Conservation (phyloP, 139 green algal species). For the Mesostigma viride region DNA sequence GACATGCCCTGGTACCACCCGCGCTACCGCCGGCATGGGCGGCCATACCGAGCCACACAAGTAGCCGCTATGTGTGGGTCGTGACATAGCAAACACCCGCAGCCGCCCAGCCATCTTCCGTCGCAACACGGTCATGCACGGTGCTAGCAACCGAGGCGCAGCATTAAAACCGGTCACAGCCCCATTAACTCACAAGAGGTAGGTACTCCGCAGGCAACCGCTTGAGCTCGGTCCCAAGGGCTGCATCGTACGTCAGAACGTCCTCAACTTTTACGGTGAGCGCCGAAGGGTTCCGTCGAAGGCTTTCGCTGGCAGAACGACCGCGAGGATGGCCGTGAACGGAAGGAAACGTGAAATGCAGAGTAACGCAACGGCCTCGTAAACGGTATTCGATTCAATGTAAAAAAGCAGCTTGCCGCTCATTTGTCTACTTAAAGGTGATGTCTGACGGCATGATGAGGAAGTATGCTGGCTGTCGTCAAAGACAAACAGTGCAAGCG, state of each 20-base stretch:
- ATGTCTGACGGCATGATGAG: background rate
- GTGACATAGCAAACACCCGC: background rate
- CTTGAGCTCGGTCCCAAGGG: conserved; percentile 48
- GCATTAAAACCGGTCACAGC: background rate
- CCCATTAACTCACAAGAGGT: conserved; percentile 43
- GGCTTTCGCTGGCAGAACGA: conserved; percentile 9
- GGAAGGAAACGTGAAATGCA: background rate
- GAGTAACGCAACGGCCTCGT: background rate
- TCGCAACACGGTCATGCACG: background rate
- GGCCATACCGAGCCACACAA: too few species aligned
- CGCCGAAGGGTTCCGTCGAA: conserved; percentile 9
- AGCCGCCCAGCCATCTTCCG: background rate
- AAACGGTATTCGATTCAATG: background rate
- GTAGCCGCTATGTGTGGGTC: too few species aligned
- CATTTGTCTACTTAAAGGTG: background rate
- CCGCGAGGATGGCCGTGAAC: background rate
- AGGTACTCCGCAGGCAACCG: conserved; percentile 54
- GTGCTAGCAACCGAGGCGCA: background rate
- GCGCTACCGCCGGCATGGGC: too few species aligned
- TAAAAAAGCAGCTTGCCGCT: too few species aligned
- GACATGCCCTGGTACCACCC: too few species aligned
- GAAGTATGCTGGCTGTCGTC: background rate
- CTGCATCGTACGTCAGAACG: conserved; percentile 35
- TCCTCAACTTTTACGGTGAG: conserved; percentile 35
- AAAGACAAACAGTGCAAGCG: too few species aligned